Percentiles rank a stretch among this genome's conserved stretches.
Conservation (phyloP, 495 filamentous ascomycete genomes). For the Podospora comata region DNA sequence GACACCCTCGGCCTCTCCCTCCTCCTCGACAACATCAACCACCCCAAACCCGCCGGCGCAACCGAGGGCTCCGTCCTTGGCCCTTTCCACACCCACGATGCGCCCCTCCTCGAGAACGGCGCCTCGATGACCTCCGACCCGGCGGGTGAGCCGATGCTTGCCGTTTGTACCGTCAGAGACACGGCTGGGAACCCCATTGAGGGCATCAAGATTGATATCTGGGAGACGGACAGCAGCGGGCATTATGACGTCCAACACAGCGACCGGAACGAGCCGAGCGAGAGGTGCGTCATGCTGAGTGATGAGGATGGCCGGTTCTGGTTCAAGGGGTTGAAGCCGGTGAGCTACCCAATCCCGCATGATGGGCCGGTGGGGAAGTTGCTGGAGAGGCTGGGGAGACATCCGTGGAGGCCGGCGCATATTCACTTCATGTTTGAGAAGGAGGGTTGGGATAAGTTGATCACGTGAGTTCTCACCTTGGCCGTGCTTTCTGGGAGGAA, state of each 20-base stretch:
- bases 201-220: slow-evolving; percentile 80
- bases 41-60: slow-evolving; percentile 70
- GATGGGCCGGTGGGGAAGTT: slow-evolving; percentile 87
- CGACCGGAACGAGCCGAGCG: slow-evolving; percentile 67
- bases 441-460: slow-evolving; percentile 72
- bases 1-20: slow-evolving; percentile 87
- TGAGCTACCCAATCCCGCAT: slow-evolving; percentile 84
- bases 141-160: slow-evolving; percentile 67
- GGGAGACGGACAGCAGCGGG: slow-evolving; percentile 86
- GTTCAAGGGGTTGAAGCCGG: slow-evolving; percentile 84
- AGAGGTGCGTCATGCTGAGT: slow-evolving; percentile 72
- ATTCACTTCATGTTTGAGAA: slow-evolving; percentile 97
- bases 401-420: slow-evolving; percentile 81
- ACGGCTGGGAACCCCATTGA: slow-evolving; percentile 61
- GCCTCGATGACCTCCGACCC: slow-evolving; percentile 69
- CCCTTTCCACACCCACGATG: slow-evolving; percentile 92
- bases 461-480: slow-evolving; percentile 62
- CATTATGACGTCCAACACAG: slow-evolving; percentile 88
- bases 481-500: neutral
- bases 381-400: slow-evolving; percentile 65
- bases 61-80: slow-evolving; percentile 91
- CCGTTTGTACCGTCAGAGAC: slow-evolving; percentile 73
- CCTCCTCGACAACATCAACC: slow-evolving; percentile 86
- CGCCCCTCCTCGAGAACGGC: slow-evolving; percentile 61
- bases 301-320: slow-evolving; percentile 73